Evolutionary conservation across 306 rosid genomes (phyloP), one percentile per base, ranked within the genome.

Genomic region (Sophora flavescens): DNA sequence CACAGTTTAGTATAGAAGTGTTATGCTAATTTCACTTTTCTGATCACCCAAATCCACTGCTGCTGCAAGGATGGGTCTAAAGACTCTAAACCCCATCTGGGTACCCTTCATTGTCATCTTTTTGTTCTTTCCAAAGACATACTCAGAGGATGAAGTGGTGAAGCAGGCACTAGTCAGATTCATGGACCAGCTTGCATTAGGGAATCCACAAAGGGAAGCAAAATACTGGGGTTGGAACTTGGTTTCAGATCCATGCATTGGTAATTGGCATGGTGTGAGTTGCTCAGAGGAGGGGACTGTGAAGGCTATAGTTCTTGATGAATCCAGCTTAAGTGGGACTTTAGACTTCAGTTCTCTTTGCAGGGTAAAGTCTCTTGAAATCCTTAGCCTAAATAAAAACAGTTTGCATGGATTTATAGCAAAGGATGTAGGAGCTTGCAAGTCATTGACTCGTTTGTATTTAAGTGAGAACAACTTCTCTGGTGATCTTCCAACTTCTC

Each of bases 211-310:
- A 22, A 76, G 59, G 65, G 32, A 39, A 48, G 48, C 28, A 30
- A 80, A 68, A 6, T 86, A 45, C 57, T 86, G 78, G 82, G 88
- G 91, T 9, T 87, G 91, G 89, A 82, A 73, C 66, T 51, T 74
- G 52, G 51, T 60, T 44, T 73, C 87, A 12, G 87, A 87, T 16
- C 87, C 89, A 4, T 87, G 91, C 80, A 63, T 0, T 62, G 81
- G 62, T 58, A 50, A 16, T 18, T 87, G 91, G 91, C 5, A 14
- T 8, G 91, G 87, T 63, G 86, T 83, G 44, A 17, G 1, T 1
- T 88, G 86, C 35, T n/a, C 4, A 0, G 8, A 47, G 9, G 41
- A 13, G 1, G 79, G 59, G 7, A 56, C 2, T 11, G 89, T 88
- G 72, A 75, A 26, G 74, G 42, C 11, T 47, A 78, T 85, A 41